These are phyloP conservation scores for Chimonanthus salicifolius DNA, from an alignment of 164 flowering plant genomes.

Conservation along the genomic window DNA sequence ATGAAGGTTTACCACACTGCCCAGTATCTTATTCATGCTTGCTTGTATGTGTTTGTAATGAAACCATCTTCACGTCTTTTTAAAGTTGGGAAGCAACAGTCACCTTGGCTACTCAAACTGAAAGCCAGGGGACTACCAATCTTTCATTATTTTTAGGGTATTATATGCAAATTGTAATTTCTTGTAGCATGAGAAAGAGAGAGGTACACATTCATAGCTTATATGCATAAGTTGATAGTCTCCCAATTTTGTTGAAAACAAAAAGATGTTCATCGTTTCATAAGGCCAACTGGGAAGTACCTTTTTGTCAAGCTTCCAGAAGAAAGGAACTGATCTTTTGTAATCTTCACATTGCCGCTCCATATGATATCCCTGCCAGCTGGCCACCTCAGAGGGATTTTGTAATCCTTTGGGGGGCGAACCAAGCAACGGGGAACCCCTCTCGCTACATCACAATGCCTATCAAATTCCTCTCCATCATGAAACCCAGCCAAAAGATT, in stretches of 20 bases:
- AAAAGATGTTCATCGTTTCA: background rate
- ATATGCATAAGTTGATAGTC: background rate
- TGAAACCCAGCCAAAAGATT: slow-evolving; percentile 61
- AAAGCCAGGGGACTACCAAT: background rate
- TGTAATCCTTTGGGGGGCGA: slow-evolving; percentile 91
- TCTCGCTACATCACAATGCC: slow-evolving; percentile 71
- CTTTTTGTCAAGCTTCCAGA: slow-evolving; percentile 97
- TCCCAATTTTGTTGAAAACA: background rate
- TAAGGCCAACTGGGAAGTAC: slow-evolving; percentile 22
- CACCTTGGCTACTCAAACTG: background rate
- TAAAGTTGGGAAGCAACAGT: background rate
- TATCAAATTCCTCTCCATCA: slow-evolving; percentile 84
- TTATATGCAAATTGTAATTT: background rate
- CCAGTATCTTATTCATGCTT: no score
- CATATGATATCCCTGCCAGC: slow-evolving; percentile 88
- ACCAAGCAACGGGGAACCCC: slow-evolving; percentile 47
- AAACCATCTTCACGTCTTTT: background rate
- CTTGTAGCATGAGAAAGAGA: background rate
- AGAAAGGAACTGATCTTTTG: slow-evolving; percentile 84
- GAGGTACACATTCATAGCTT: background rate
- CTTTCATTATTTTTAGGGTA: background rate
- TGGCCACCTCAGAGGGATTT: slow-evolving; percentile 91
- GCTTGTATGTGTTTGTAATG: background rate
- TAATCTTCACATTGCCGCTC: slow-evolving; percentile 92
- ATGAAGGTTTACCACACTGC: background rate